Evolutionary conservation across 371 early-diverging fungal species (phyloP), one percentile per base, ranked within the genome.

Genomic region (Basidiobolus meristosporus): DNA sequence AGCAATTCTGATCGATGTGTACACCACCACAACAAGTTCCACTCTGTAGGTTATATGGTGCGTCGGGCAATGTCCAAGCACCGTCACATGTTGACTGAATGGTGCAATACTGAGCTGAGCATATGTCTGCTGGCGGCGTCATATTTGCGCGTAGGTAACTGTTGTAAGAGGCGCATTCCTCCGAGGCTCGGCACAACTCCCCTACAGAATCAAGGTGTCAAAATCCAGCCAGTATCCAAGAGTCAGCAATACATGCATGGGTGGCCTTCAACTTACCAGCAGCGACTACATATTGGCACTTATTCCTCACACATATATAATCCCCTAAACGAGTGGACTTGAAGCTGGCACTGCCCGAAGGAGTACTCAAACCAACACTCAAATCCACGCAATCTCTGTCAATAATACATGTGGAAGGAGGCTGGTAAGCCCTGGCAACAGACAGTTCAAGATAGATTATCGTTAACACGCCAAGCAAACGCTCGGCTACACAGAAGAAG

Each of bases 151-250:
- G 50, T 1, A 45, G 19, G 15, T 53, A 54, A 40, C 52, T 62
- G 28, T 60, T 58, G 44, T 53, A 73, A n/a, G 66, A 61, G 23
- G 68, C 58, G 53, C 77, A 76, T 35, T 76, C 72, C 0, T 56
- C 40, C 2, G 59, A 44, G 30, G 51, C 58, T 41, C 35, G 53
- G 55, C 71, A 68, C 47, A 52, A 53, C 49, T 58, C 69, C 42
- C 57, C 64, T 68, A 36, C 26, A 46, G 6, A n/a, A 32, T 19
- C 40, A 41, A n/a, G 45, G 45, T 28, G 48, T 47, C 28, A 46
- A 50, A 41, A 38, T 31, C 12, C 48, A 50, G 21, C 47, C 44
- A 10, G 48, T 43, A 34, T 45, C 51, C 39, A 49, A 52, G 19
- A 16, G 17, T 14, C n/a, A n/a, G n/a, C n/a, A n/a, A n/a, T n/a